Evolutionary conservation across 352 stramenopile genomes (phyloP).

Genomic region (Phytophthora quininea): DNA sequence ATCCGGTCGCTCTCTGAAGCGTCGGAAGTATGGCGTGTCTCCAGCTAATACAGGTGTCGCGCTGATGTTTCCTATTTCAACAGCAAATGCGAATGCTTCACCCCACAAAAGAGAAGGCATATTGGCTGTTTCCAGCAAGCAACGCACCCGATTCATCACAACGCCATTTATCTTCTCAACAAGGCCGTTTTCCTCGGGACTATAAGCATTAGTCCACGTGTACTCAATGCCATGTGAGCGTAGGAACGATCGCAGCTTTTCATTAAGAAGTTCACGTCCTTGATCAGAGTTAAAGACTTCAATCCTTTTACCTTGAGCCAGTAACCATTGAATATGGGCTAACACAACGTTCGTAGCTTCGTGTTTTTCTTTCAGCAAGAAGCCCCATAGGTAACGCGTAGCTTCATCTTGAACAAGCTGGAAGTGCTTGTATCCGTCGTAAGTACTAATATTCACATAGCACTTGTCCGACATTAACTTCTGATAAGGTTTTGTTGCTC

Average conservation of each 20-base stretch:
- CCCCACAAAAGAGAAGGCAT: conserved; percentile 8
- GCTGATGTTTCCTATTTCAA: conserved; percentile 9
- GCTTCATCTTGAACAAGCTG: conserved; percentile 16
- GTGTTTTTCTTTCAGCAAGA: conserved; percentile 16
- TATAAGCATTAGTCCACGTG: conserved; percentile 9
- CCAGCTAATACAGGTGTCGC: conserved; percentile 3
- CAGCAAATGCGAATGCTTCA: conserved; percentile 3
- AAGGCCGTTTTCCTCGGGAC: conserved; percentile 15
- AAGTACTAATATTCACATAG: conserved; percentile 7
- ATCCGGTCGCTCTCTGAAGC: conserved; percentile 8
- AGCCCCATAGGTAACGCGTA: conserved; percentile 7
- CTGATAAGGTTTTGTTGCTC: conserved; percentile 9
- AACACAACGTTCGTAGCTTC: conserved; percentile 10
- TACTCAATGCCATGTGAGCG: conserved; percentile 4
- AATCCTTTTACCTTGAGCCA: conserved; percentile 9
- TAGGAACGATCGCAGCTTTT: neutral
- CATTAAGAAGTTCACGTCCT: conserved; percentile 9
- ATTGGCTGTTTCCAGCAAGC: conserved; percentile 2
- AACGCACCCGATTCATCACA: neutral
- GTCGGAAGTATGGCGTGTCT: conserved; percentile 7
- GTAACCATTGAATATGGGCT: conserved; percentile 5
- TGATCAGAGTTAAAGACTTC: conserved; percentile 12
- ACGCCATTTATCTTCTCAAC: conserved; percentile 12
- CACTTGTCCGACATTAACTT: conserved; percentile 22
- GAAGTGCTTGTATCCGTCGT: conserved; percentile 17